phyloP scores from a whole-genome alignment of 768 basidiomycete genomes.

The Boletus tylopilopsis region DNA sequence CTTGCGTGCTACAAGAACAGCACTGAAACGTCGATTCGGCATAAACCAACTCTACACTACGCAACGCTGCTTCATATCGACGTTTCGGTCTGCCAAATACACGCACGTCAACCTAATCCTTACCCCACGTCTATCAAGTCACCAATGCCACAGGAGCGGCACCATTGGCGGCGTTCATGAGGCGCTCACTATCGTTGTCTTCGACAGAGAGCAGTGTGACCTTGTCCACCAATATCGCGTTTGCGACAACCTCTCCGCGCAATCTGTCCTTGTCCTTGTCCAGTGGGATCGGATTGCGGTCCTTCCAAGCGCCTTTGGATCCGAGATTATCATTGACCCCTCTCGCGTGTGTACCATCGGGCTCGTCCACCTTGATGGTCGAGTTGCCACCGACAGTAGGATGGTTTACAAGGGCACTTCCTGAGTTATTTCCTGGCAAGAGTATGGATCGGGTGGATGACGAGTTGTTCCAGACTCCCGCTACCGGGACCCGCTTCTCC shows the following conservation, averaged over 20 bases:
- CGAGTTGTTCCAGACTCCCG: conserved; percentile 70
- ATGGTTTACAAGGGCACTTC: conserved; percentile 38
- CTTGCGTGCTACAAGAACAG: conserved; percentile 24
- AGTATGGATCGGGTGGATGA: conserved; percentile 51
- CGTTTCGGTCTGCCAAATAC: conserved; percentile 1
- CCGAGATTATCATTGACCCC: conserved; percentile 38
- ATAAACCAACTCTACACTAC: conserved; percentile 14
- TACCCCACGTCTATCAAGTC: conserved; percentile 27
- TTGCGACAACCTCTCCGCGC: conserved; percentile 33
- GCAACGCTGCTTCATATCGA: conserved; percentile 7
- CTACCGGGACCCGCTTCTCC: conserved; percentile 54
- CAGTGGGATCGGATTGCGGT: conserved; percentile 16
- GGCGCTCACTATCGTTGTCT: conserved; percentile 14
- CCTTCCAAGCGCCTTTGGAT: conserved; percentile 31
- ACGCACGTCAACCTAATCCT: not conserved
- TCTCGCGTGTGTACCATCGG: conserved; percentile 44
- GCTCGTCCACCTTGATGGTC: conserved; percentile 39
- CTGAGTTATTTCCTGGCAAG: conserved; percentile 35
- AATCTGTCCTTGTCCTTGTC: conserved; percentile 35
- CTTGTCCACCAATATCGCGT: conserved; percentile 36
- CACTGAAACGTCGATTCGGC: conserved; percentile 27
- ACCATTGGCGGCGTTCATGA: conserved; percentile 14
- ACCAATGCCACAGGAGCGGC: conserved; percentile 19
- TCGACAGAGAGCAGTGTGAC: conserved; percentile 37
- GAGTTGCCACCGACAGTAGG: conserved; percentile 9